Conservation (phyloP, 768 basidiomycete species). For the Ramaria rubella region DNA sequence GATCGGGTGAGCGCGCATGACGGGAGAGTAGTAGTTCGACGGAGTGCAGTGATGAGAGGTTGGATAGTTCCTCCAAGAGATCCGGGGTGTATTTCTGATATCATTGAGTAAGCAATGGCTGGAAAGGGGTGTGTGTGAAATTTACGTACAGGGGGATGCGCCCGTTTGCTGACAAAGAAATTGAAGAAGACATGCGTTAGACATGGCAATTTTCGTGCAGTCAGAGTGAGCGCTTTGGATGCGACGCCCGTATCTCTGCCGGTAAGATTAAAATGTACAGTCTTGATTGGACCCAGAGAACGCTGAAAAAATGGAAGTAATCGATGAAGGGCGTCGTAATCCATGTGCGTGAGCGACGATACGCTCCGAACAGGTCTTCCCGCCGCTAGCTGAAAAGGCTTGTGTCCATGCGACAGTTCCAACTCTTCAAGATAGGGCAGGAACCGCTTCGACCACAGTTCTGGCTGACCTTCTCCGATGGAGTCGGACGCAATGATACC, state of each 20-base stretch:
- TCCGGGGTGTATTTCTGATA: slow-evolving; percentile 7
- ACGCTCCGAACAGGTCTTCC: slow-evolving; percentile 4
- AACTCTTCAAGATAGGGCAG: slow-evolving; percentile 1
- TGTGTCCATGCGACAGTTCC: background rate
- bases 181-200: slow-evolving; percentile 10
- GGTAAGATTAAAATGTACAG: slow-evolving; percentile 7
- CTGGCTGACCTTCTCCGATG: background rate
- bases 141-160: slow-evolving; percentile 5
- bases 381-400: slow-evolving; percentile 8
- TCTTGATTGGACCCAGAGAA: slow-evolving; percentile 6
- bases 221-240: background rate
- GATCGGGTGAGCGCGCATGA: slow-evolving; percentile 7
- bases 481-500: slow-evolving; percentile 8
- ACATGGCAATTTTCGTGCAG: slow-evolving; percentile 2
- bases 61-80: slow-evolving; percentile 5
- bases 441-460: background rate
- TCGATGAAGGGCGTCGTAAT: background rate
- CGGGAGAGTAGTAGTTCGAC: slow-evolving; percentile 8
- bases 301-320: slow-evolving; percentile 7
- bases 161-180: slow-evolving; percentile 9
- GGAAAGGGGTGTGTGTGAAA: background rate
- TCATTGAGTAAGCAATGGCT: background rate
- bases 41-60: slow-evolving; percentile 6
- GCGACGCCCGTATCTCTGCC: slow-evolving; percentile 6
- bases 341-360: slow-evolving; percentile 8